phyloP scores from a whole-genome alignment of 768 basidiomycete genomes.

The Cubamyces sp. region DNA sequence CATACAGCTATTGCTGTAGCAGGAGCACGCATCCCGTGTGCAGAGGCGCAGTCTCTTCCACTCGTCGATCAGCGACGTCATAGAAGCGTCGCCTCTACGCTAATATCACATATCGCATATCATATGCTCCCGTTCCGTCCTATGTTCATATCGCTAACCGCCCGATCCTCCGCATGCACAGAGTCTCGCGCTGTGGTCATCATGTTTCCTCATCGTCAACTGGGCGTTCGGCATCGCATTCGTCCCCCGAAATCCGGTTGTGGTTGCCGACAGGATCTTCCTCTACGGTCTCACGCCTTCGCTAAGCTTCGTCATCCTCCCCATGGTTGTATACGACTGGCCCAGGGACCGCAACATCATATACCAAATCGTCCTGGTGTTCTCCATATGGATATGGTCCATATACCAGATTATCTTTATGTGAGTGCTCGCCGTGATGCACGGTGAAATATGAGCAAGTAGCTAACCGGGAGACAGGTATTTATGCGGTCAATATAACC shows the following conservation, averaged over 20 bases:
- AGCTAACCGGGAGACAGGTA: constrained; percentile 33
- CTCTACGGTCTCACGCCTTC: constrained; percentile 62
- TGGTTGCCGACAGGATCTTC: constrained; percentile 60
- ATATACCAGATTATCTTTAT: constrained; percentile 59
- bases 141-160: not conserved
- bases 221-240: constrained; percentile 68
- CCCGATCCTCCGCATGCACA: constrained; percentile 20
- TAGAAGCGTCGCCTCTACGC: not conserved
- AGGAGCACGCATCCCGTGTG: too few species aligned
- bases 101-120: too few species aligned
- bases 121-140: not conserved
- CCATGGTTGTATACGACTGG: constrained; percentile 73
- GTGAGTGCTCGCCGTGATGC: constrained; percentile 29
- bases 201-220: constrained; percentile 65
- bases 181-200: constrained; percentile 64
- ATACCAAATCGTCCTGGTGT: constrained; percentile 64
- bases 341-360: constrained; percentile 60
- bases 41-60: not conserved
- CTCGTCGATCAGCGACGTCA: constrained; percentile 4
- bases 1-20: too few species aligned
- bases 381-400: constrained; percentile 69
- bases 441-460: too few species aligned
- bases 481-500: constrained; percentile 47
- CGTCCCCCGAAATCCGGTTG: constrained; percentile 44
- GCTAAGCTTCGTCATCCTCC: constrained; percentile 62